A percentile compares a stretch with the other conserved stretches of the same genome.
phyloP scores from a whole-genome alignment of 768 basidiomycete genomes.

The Russula virescens region DNA sequence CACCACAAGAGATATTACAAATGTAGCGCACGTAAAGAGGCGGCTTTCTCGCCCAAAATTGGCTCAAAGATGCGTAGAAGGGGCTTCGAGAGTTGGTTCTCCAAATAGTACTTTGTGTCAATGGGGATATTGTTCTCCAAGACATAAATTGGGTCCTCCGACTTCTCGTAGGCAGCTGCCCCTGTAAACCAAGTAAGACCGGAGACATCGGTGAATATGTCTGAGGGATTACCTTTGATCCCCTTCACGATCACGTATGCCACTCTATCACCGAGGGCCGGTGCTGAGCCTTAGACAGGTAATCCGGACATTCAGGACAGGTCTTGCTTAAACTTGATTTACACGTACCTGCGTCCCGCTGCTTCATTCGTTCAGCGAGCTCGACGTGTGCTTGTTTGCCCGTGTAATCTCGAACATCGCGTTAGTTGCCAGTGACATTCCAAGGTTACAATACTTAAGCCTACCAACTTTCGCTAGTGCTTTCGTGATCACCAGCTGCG shows the following conservation, averaged over 20 bases:
- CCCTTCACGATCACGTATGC: constrained; percentile 99
- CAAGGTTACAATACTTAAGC: constrained; percentile 19
- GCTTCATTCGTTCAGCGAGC: constrained; percentile 90
- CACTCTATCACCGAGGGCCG: constrained; percentile 95
- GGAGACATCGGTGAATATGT: background rate
- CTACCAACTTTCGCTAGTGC: constrained; percentile 82
- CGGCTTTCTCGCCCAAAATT: constrained; percentile 88
- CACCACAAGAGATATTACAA: background rate
- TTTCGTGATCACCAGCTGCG: constrained; percentile 97
- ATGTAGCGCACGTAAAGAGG: constrained; percentile 59
- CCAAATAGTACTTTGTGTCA: constrained; percentile 96
- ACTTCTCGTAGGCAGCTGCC: constrained; percentile 97
- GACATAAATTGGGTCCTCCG: constrained; percentile 95
- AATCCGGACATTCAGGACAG: background rate
- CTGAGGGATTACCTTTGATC: constrained; percentile 59
- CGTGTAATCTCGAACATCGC: constrained; percentile 60
- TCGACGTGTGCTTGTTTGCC: constrained; percentile 97
- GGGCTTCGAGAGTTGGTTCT: constrained; percentile 96
- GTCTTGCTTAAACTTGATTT: background rate
- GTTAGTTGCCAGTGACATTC: background rate
- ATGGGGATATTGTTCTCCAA: constrained; percentile 97
- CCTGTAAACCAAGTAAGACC: constrained; percentile 40
- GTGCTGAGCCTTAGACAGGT: constrained; percentile 69
- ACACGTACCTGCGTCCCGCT: constrained; percentile 78
- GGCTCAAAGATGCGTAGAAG: constrained; percentile 98